Evolutionary conservation across 768 basidiomycete genomes (phyloP).

Genomic region (Artomyces pyxidatus): DNA sequence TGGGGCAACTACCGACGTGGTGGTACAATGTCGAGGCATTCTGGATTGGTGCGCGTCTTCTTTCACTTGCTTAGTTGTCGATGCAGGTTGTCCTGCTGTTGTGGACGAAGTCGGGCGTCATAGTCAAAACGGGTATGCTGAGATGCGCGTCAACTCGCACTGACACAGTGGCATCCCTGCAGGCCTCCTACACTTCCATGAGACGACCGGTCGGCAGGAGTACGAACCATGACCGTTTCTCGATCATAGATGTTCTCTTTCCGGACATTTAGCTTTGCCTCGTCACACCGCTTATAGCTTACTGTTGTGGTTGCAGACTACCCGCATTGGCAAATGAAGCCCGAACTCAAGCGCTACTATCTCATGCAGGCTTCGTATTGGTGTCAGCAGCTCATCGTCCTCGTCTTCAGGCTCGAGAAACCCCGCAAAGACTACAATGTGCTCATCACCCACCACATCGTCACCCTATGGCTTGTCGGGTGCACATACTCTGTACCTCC

Average conservation of each 20-base stretch:
- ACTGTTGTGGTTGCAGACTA: too few species aligned
- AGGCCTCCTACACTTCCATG: too few species aligned
- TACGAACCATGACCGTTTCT: too few species aligned
- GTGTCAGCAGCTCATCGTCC: constrained; percentile 86
- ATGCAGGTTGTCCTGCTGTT: too few species aligned
- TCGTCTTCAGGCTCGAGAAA: constrained; percentile 83
- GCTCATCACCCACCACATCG: constrained; percentile 83
- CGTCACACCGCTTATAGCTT: too few species aligned
- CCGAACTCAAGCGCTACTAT: constrained; percentile 85
- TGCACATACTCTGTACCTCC: constrained; percentile 35
- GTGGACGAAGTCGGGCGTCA: too few species aligned
- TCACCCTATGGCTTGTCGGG: constrained; percentile 93
- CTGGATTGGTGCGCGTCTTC: constrained; percentile 75
- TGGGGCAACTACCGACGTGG: constrained; percentile 75
- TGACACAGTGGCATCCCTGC: too few species aligned
- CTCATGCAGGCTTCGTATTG: constrained; percentile 91
- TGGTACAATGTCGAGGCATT: constrained; percentile 82
- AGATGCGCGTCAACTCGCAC: too few species aligned
- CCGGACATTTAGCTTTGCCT: too few species aligned
- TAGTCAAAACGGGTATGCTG: too few species aligned
- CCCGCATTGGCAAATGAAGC: constrained; percentile 86
- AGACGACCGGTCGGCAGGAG: too few species aligned
- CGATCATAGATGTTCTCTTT: too few species aligned
- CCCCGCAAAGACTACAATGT: constrained; percentile 88
- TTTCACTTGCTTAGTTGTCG: neutral